Evolutionary conservation across 2,329 filamentous ascomycete species (phyloP).

Genomic region (Truncatella angustata): DNA sequence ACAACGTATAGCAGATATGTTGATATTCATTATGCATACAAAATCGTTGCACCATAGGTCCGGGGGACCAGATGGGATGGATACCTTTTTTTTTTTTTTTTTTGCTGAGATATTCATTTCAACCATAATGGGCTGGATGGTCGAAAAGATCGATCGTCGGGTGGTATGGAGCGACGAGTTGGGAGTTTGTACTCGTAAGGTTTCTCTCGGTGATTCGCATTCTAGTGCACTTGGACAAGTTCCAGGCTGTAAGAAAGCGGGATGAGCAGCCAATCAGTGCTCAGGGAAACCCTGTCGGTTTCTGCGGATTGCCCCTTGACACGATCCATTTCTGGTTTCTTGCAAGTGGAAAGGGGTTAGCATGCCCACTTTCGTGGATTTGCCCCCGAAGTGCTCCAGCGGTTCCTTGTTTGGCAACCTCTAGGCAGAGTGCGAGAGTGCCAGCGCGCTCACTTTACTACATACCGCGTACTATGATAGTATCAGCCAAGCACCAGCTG

Average conservation of each 20-base stretch:
- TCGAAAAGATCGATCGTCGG: neutral
- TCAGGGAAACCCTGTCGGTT: neutral
- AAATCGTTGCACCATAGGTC: too few relatives aligned
- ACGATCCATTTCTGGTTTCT: neutral
- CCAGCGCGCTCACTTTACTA: too few relatives aligned
- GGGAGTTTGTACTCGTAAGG: neutral
- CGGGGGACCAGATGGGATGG: too few relatives aligned
- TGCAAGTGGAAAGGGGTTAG: neutral
- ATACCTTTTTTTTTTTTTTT: too few relatives aligned
- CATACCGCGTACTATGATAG: too few relatives aligned
- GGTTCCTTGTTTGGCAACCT: neutral
- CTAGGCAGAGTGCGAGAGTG: too few relatives aligned
- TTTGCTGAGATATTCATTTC: too few relatives aligned
- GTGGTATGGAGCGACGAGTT: too few relatives aligned
- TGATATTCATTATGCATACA: too few relatives aligned
- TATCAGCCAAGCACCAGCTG: too few relatives aligned
- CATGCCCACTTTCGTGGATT: neutral
- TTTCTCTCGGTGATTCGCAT: constrained; percentile 2
- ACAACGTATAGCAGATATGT: too few relatives aligned
- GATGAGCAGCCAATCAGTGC: neutral
- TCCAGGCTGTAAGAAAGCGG: constrained; percentile 3
- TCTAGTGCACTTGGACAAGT: constrained; percentile 1
- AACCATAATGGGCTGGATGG: too few relatives aligned
- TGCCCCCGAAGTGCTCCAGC: neutral
- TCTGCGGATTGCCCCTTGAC: constrained; percentile 1